Base-by-base conservation (phyloP, 1,139 yeast genomes). In the Hansenula lynferdii region DNA sequence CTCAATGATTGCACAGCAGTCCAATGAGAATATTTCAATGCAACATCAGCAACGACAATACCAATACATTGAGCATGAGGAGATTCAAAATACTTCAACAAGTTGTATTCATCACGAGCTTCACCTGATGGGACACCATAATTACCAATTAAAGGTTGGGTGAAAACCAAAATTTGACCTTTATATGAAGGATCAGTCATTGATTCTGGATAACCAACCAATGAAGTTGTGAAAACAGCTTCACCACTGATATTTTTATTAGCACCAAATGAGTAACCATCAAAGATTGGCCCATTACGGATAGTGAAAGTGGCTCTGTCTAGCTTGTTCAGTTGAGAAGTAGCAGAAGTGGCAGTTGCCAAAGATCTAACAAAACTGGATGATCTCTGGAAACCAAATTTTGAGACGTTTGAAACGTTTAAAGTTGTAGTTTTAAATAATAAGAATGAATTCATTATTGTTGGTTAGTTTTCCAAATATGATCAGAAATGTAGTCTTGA, bases 171-270 rank as follows among this genome's bases (percentile, higher is more conserved):
- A 50, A 92, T 90, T 67, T 92, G 98, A 35, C 97, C 98, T 56
- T 80, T 80, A 64, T 92, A 92, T 7, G 96, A 87, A 30, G 98
- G 98, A 62, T 92, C 98, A 21, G 97, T 90, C 96, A 92, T 90
- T 18, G 96, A 86, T 65, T 92, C 98, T 9, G 97, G 97, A 62
- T 92, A 92, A 15, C 98, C 98, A 12, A 92, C 98, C 58, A 92
- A 72, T 6, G 97, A 92, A 27, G 98, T 92, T 35, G 97, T 86
- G 70, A 92, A 92, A 33, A 92, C 98, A 14, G 97, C 96, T 65
- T 92, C 98, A 47, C 98, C 98, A 47, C 95, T 81, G 44, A 87
- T 78, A 54, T 87, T 86, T 50, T 83, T 80, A 64, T 87, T 80
- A 38, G 97, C 96, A 57, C 98, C 98, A 58, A 92, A 92, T 2